Conservation (phyloP, 176 grass and related monocot genomes). For the Calamus simplicifolius region DNA sequence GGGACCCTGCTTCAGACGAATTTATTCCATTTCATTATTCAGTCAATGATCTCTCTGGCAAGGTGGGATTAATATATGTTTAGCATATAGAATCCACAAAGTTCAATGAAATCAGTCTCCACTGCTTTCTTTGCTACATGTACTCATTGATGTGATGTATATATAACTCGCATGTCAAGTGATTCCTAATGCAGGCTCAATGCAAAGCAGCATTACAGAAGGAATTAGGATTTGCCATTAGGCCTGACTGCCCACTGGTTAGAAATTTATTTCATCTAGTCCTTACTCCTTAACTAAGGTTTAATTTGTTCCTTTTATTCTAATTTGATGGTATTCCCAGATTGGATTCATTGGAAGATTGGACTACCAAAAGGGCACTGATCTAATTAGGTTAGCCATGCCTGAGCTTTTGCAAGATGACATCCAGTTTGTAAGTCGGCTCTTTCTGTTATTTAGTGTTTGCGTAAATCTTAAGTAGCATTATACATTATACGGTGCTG, state of each 20-base stretch:
- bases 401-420: constrained; percentile 66
- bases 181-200: constrained; percentile 45
- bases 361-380: constrained; percentile 96
- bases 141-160: not conserved
- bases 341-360: constrained; percentile 99
- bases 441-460: not conserved
- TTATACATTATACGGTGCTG: no score
- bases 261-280: constrained; percentile 15
- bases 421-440: constrained; percentile 68
- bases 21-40: constrained; percentile 73
- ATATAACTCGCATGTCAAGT: not conserved
- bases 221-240: constrained; percentile 71
- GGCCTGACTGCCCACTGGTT: constrained; percentile 63
- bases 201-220: constrained; percentile 88
- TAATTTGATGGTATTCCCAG: constrained; percentile 32
- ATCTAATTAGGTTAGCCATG: constrained; percentile 62
- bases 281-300: no score
- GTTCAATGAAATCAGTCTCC: not conserved
- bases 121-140: not conserved
- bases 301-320: no score
- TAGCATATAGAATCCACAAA: constrained; percentile 5
- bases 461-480: not conserved
- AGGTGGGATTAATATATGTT: constrained; percentile 31
- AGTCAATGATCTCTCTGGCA: constrained; percentile 81
- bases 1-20: constrained; percentile 70